Evolutionary conservation across 1,139 yeast genomes (phyloP), one percentile per base, ranked within the genome.

Genomic region (Pneumocystis jirovecii): DNA sequence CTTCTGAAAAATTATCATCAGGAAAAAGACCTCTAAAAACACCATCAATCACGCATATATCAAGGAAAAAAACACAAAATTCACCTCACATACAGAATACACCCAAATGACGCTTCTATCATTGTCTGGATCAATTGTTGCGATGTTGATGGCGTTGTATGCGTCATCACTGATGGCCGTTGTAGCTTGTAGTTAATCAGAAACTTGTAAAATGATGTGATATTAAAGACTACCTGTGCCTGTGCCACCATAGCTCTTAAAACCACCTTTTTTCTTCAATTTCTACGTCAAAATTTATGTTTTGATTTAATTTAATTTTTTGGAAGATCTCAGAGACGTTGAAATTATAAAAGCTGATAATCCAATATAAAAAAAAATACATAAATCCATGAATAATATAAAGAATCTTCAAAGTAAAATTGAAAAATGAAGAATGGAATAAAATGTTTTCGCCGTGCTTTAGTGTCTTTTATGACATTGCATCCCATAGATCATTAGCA

Each of bases 1-100:
- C 70, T 60, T 70, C 71, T 50, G 60, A 61, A 64, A 65, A 70
- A 63, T 65, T 67, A 62, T 69, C 70, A 45, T 70, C 71, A 3
- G 66, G 65, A 60, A 68, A 68, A 15, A 67, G 63, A 37, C 70
- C 57, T 25, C 57, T 50, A 25, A n/a, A n/a, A 7, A 6, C 19
- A 5, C 34, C 34, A 42, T 50, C 21, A 39, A 60, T 39, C n/a
- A 61, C 34, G 40, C 63, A 25, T 39, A 39, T 31, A n/a, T n/a
- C 15, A 56, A 31, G 7, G 25, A 34, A 40, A 35, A 50, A 17
- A n/a, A 10, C 37, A 61, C 12, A 60, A 40, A n/a, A 62, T 61
- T 19, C 65, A 68, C 66, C 71, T 64, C 10, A 69, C 67, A 42
- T 67, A 69, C 25, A 71, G 63, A 61, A 69, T 61, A 59, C 71